Conservation (phyloP, 306 rosid species). For the Cucumis cinereus region DNA sequence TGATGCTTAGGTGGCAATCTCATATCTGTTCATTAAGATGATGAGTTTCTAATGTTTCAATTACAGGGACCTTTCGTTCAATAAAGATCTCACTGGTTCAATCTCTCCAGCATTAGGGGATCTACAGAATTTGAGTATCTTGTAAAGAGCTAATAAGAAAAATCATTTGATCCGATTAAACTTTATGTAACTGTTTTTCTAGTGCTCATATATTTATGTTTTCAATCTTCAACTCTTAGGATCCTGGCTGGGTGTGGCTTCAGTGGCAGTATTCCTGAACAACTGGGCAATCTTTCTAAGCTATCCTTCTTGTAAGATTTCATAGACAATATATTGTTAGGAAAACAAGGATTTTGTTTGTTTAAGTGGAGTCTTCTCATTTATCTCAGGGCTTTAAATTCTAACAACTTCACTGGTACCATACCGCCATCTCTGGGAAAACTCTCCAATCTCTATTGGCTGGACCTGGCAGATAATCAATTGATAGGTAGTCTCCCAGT, state of each 20-base stretch:
- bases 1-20: neutral
- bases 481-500: constrained; percentile 61
- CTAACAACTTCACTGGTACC: constrained; percentile 61
- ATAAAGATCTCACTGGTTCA: constrained; percentile 40
- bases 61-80: constrained; percentile 64
- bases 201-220: neutral
- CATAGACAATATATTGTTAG: neutral
- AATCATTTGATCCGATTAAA: neutral
- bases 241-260: constrained; percentile 87
- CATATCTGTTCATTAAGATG: neutral
- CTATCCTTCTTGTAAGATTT: constrained; percentile 71
- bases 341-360: neutral
- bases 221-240: constrained; percentile 31
- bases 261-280: constrained; percentile 68
- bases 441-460: constrained; percentile 80
- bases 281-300: constrained; percentile 59
- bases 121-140: constrained; percentile 38
- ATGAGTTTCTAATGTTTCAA: neutral
- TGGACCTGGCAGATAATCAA: constrained; percentile 77
- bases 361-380: neutral
- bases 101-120: constrained; percentile 40
- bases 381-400: constrained; percentile 69
- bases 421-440: constrained; percentile 83
- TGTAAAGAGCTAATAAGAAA: constrained; percentile 43
- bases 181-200: neutral